phyloP scores from a whole-genome alignment of 257 asterid genomes.

The Voacanga thouarsii region DNA sequence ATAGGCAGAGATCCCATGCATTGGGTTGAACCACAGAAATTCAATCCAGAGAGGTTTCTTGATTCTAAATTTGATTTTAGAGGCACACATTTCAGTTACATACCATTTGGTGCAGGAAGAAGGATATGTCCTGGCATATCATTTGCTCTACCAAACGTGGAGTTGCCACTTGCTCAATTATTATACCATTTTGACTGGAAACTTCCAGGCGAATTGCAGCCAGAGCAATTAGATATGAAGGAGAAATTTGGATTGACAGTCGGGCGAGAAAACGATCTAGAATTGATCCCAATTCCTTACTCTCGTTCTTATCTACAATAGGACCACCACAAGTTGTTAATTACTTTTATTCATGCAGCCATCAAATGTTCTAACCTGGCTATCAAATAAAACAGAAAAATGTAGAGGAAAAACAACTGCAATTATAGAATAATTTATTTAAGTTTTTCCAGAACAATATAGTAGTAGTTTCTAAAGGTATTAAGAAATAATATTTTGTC shows the following conservation, averaged over 20 bases:
- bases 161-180: conserved; percentile 8
- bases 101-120: conserved; percentile 21
- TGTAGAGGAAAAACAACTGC: too few relatives aligned
- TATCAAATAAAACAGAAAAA: too few relatives aligned
- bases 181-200: conserved; percentile 21
- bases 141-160: conserved; percentile 6
- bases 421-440: too few relatives aligned
- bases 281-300: conserved; percentile 8
- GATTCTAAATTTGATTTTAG: neutral
- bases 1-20: conserved; percentile 12
- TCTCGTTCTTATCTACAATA: neutral
- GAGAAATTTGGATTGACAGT: conserved; percentile 11
- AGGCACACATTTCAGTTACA: conserved; percentile 4
- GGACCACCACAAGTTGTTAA: too few relatives aligned
- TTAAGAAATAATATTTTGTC: too few relatives aligned
- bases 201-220: neutral
- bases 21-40: conserved; percentile 15
- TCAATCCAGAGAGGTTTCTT: conserved; percentile 3
- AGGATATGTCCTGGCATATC: conserved; percentile 19
- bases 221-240: conserved; percentile 8
- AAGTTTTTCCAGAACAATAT: too few relatives aligned
- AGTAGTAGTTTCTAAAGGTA: too few relatives aligned
- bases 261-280: neutral
- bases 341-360: too few relatives aligned
- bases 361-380: too few relatives aligned